Base-by-base conservation (phyloP, 2,329 filamentous ascomycete genomes). In the Aspergillus tanneri region DNA sequence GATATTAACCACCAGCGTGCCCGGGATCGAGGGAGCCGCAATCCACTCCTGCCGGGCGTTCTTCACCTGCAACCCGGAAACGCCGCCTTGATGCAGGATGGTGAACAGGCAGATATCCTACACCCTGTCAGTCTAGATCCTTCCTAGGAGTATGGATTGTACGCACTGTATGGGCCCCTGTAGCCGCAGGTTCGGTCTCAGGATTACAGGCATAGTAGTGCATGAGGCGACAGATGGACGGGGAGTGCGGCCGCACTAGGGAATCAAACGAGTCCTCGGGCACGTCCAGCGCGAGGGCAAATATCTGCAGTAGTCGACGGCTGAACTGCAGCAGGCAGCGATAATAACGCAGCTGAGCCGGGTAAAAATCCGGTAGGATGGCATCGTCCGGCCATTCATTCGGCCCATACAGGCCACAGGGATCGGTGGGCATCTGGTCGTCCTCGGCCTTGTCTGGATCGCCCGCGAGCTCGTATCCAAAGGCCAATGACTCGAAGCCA, bases 81-180 rank as follows among this genome's bases (percentile, higher is more conserved):
- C 68, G 1, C 60, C 61, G 25, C 68, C 70, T 49, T 75, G 72
- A 7, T 72, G 62, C 1, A 73, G 59, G 4, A 73, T 61, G 0
- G 72, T 72, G 18, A 74, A 65, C n/a, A n/a, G n/a, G n/a, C n/a
- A n/a, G n/a, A 28, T 65, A 67, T 21, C 71, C 72, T 24, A 67
- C 73, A 36, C 73, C 59, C 61, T 63, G 65, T 70, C 1, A 68
- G 65, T 1, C 72, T 66, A 0, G 69, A 37, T 37, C 34, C 34
- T 19, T 37, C 18, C 34, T 37, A n/a, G n/a, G n/a, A n/a, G n/a
- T n/a, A n/a, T n/a, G n/a, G n/a, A n/a, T n/a, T n/a, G n/a, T n/a
- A n/a, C n/a, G n/a, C n/a, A n/a, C n/a, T n/a, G n/a, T n/a, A n/a
- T n/a, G n/a, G n/a, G n/a, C n/a, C n/a, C n/a, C n/a, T n/a, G n/a